A percentile compares a stretch with the other conserved stretches of the same genome.
phyloP scores from a whole-genome alignment of 345 rosid genomes.

The Linum trigynum region DNA sequence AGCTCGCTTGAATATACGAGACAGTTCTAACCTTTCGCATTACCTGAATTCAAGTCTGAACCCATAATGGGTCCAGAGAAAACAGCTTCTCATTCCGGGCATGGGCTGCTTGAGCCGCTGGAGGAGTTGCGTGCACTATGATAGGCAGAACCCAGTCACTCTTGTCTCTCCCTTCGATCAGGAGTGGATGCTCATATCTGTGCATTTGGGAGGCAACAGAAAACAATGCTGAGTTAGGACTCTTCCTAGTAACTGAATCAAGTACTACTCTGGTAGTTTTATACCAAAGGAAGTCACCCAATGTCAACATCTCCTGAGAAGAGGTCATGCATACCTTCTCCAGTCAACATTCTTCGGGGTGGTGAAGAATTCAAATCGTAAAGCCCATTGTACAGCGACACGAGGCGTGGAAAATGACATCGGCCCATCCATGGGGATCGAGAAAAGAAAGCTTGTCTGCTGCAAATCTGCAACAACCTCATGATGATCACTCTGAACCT shows the following conservation, averaged over 20 bases:
- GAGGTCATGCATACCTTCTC: conserved; percentile 62
- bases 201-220: conserved; percentile 12
- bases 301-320: not conserved
- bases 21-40: not conserved
- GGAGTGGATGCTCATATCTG: conserved; percentile 88
- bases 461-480: conserved; percentile 90
- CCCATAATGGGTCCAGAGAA: conserved; percentile 69
- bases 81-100: conserved; percentile 49
- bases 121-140: conserved; percentile 80
- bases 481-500: conserved; percentile 94
- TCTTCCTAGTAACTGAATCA: not conserved
- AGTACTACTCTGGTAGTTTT: not conserved
- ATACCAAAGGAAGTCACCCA: not conserved
- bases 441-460: conserved; percentile 92
- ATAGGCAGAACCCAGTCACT: conserved; percentile 95
- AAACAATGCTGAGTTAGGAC: not conserved
- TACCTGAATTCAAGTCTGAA: conserved; percentile 41
- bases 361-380: conserved; percentile 82
- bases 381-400: conserved; percentile 81
- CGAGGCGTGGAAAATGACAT: conserved; percentile 84
- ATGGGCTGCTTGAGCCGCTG: conserved; percentile 39
- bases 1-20: not conserved
- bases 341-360: conserved; percentile 73
- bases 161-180: conserved; percentile 69
- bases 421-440: conserved; percentile 92